Evolutionary conservation across 257 asterid species (phyloP), one percentile per base, ranked within the genome.

Genomic region (Primulina tabacum): DNA sequence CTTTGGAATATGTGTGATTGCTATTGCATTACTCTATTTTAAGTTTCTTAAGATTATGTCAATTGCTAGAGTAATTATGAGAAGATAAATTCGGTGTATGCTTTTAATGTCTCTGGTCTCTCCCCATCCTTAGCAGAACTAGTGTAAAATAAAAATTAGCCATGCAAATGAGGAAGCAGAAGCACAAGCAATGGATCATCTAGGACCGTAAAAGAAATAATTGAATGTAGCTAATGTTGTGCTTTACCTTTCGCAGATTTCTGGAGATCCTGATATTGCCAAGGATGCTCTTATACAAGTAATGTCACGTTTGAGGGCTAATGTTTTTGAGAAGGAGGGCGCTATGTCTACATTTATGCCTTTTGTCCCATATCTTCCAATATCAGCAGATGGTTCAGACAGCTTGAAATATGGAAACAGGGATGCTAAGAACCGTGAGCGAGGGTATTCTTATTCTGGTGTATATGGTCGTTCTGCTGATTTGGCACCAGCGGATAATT

Each of bases 221-320:
- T 4, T 43, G 53, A 12, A 43, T 43, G 53, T 4, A 43, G 37
- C 56, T 72, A 55, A 61, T 66, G 1, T 30, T 64, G 1, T 59
- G 56, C 16, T 61, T 73, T 58, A 14, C 58, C 43, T 14, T 17
- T 68, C 24, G 64, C 78, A 92, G 98, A 89, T 92, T 59, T 87
- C 98, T 71, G 98, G 98, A 72, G 98, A 92, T 50, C 89, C 82
- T 55, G 98, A 92, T 75, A 37, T 84, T 47, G 90, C 92, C 2
- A 92, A 90, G 74, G 98, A 92, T 72, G 98, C 97, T 50, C 91
- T 92, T 40, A 64, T 87, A 75, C 98, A 90, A 92, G 95, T 92
- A 64, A 77, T 90, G 21, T 92, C 97, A 12, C 93, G 97, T 57
- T 73, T 92, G 88, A 87, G 98, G 78, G 98, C 95, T 50, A 90